A percentile compares a stretch with the other conserved stretches of the same genome.
These are phyloP conservation scores for Ocimum tenuiflorum DNA, from an alignment of 257 asterid genomes.

Conservation along the genomic window DNA sequence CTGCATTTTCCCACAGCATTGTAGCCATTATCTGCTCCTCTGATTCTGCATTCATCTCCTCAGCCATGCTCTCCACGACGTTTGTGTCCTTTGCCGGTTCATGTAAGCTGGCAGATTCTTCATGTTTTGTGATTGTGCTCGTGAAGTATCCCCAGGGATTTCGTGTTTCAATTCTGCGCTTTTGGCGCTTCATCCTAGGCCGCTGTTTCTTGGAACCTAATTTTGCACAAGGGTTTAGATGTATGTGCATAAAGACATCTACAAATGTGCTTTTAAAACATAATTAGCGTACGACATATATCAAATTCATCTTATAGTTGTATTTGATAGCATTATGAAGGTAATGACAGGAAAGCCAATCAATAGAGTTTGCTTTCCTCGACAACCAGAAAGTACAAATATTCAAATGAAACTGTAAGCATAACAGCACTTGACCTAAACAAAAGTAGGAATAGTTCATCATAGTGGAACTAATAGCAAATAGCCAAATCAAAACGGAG, in stretches of 20 bases:
- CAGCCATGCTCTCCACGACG: constrained; percentile 7
- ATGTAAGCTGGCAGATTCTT: constrained; percentile 31
- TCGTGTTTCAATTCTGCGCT: constrained; percentile 37
- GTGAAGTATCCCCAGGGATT: constrained; percentile 67
- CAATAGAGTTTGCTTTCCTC: neutral
- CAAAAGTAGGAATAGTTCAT: neutral
- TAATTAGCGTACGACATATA: neutral
- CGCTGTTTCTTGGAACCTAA: constrained; percentile 59
- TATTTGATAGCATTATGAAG: neutral
- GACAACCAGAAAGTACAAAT: no score
- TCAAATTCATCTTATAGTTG: neutral
- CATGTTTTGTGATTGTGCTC: constrained; percentile 33
- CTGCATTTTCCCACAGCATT: constrained; percentile 42
- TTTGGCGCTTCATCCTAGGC: constrained; percentile 44
- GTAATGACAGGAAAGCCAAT: neutral
- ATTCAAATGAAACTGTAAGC: neutral
- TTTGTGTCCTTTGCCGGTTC: constrained; percentile 14
- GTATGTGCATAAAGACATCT: neutral
- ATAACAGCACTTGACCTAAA: neutral
- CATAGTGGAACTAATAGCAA: neutral
- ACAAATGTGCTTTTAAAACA: neutral
- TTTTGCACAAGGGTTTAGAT: neutral
- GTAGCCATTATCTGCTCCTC: constrained; percentile 44
- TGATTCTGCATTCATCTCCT: constrained; percentile 23
- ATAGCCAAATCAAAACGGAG: neutral